Evolutionary conservation across 257 asterid species (phyloP), one percentile per base, ranked within the genome.

Genomic region (Penstemon barbatus): DNA sequence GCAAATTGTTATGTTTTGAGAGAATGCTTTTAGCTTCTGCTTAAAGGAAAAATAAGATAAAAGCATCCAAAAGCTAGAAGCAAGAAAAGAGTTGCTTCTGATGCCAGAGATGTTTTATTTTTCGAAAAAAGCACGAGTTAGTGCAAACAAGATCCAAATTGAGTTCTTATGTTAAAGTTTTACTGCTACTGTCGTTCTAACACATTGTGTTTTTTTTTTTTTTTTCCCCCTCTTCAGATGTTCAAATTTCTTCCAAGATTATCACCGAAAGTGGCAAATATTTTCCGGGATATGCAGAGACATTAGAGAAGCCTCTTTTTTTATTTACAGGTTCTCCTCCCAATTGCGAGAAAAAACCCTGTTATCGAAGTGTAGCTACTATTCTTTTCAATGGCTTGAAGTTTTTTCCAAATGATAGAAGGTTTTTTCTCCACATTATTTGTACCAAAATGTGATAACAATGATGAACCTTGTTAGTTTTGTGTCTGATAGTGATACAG

Each of bases 261-360:
- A 78, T 89, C 98, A 11, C 92, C 94, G 4, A 78, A 53, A 81
- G 96, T 90, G 78, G 58, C 95, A 41, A 90, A 70, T 71, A 88
- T 88, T 83, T 85, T 92, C 86, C 86, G 73, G 61, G 96, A 90
- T 78, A 86, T 88, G 95, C 79, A 69, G 84, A 89, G 98, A 77
- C 97, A 88, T 78, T 90, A 88, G 84, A 70, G 74, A 65, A 52
- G 58, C 11, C 5, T 6, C 9, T 10, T 60, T 63, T 51, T 71
- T n/a, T 56, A 44, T 15, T 42, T 6, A 43, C n/a, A 66, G 71
- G 25, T 49, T 64, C 66, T 59, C 15, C 57, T 61, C 25, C 71
- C 56, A 15, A 59, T 11, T 49, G 53, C 41, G 48, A 50, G 51
- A 62, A 52, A 41, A 50, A 40, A 38, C 39, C 44, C n/a, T 61